Evolutionary conservation across 306 rosid species (phyloP), one percentile per base, ranked within the genome.

Genomic region (Acacia melanoxylon): DNA sequence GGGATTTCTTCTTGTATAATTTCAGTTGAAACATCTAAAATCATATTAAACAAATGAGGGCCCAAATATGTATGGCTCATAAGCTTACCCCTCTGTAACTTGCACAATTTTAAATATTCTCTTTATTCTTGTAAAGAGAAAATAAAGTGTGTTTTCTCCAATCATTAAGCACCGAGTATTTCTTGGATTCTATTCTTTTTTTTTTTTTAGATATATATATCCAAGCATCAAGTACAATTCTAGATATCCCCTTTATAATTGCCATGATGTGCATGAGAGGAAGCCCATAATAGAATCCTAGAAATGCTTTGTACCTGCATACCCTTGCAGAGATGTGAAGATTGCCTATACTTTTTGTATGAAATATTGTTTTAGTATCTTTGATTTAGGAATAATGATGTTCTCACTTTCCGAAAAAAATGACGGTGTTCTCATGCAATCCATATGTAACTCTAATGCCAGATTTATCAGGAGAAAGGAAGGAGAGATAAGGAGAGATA

Each of bases 391-490:
- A 58, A 58, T 19, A 8, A 63, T 7, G 51, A 33, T 65, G 66
- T 82, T 11, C n/a, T 49, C 19, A 49, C 13, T 37, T 37, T 37
- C 41, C 8, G 0, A 37, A 37, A 37, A 37, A 37, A 37, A 37
- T 37, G 41, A 37, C 41, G 8, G 10, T 56, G 58, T 80, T 29
- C 27, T 75, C 35, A 29, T 81, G 46, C 68, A 33, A 29, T 16
- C 7, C 44, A 33, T 66, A 33, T 61, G 44, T 66, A 54, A 56
- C 67, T 27, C 72, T 49, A 42, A 54, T 83, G 84, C 89, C 89
- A 94, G 98, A 87, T 92, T 81, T 94, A 92, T 73, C 91, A 89
- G 87, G 97, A 90, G 69, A 88, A 92, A 79, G 95, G 90, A 72
- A n/a, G 84, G 80, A 83, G 82, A 76, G 97, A 90, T 82, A 92